Evolutionary conservation across 306 rosid genomes (phyloP).

Genomic region (Malus sieversii): DNA sequence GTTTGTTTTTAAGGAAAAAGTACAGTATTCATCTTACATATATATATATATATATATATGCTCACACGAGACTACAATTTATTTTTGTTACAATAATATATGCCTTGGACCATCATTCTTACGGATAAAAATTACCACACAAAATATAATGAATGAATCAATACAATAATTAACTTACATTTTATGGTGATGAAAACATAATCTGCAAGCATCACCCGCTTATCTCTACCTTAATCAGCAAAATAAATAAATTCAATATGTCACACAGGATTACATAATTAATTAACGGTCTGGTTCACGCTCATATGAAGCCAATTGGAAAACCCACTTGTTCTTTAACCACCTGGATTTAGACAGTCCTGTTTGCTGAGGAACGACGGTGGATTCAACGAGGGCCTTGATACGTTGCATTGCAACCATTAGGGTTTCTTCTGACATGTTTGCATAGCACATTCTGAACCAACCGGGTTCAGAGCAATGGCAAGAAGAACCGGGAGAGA

Average conservation of each 20-base stretch:
- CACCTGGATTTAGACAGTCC: neutral
- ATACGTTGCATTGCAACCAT: slow-evolving; percentile 54
- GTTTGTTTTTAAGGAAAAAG: too few species aligned
- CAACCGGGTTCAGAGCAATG: slow-evolving; percentile 90
- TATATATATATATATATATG: too few species aligned
- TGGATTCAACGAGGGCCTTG: slow-evolving; percentile 29
- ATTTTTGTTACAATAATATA: too few species aligned
- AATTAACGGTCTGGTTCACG: slow-evolving; percentile 20
- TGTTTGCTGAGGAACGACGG: neutral
- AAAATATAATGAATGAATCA: neutral
- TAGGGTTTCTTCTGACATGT: slow-evolving; percentile 60
- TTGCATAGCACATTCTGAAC: slow-evolving; percentile 85
- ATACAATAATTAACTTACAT: neutral
- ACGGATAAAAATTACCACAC: neutral
- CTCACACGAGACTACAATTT: neutral
- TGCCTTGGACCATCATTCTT: neutral
- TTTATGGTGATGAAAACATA: neutral
- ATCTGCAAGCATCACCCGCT: neutral
- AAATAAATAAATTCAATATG: neutral
- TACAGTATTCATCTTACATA: too few species aligned
- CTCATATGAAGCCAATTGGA: slow-evolving; percentile 17
- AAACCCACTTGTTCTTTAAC: slow-evolving; percentile 24
- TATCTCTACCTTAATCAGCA: neutral
- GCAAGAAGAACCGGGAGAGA: slow-evolving; percentile 78
- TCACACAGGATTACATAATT: neutral